phyloP scores from a whole-genome alignment of 306 rosid species.

The Echinosophora koreensis region DNA sequence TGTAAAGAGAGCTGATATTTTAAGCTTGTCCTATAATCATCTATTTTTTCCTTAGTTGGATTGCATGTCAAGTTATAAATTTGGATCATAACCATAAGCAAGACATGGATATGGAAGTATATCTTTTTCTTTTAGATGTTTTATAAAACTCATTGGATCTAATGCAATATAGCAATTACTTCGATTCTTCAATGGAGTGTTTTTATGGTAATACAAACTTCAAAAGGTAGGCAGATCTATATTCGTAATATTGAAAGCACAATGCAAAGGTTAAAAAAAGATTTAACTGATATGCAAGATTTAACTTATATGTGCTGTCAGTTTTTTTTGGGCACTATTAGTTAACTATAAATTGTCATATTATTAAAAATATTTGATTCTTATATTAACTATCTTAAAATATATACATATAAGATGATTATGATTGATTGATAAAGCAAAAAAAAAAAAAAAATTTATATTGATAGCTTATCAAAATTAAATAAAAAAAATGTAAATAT shows the following conservation, averaged over 20 bases:
- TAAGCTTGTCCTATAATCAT: background rate
- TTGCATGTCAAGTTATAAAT: conserved; percentile 7
- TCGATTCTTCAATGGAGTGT: background rate
- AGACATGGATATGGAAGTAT: background rate
- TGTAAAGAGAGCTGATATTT: background rate
- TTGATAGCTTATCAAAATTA: no score
- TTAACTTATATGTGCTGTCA: no score
- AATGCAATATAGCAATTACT: background rate
- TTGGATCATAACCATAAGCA: background rate
- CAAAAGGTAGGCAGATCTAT: background rate
- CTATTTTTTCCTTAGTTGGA: background rate
- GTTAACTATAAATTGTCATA: no score
- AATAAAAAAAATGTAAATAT: background rate
- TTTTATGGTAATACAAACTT: background rate
- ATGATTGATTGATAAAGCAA: no score
- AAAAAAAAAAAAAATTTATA: no score
- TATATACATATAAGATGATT: no score
- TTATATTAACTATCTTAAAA: no score
- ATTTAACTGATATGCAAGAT: no score
- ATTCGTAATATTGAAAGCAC: background rate
- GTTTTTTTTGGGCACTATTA: no score
- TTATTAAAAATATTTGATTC: no score
- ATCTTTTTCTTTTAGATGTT: background rate
- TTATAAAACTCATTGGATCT: background rate
- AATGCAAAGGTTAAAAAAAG: background rate